Conservation (phyloP, 208 protist species). For the Trypanosomatidae sp. region DNA sequence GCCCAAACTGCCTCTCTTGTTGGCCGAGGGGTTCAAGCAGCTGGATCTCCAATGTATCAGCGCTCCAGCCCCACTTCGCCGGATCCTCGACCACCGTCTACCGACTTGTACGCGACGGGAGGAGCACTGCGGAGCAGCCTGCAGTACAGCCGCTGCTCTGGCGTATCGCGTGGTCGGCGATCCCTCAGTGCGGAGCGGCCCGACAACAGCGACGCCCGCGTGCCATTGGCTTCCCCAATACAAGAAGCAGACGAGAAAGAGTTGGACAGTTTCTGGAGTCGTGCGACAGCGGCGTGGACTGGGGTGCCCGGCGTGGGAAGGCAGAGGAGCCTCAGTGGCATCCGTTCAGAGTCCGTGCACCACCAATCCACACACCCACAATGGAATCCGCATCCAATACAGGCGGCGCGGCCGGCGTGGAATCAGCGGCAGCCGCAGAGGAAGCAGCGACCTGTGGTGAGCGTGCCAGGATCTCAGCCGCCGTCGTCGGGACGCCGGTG, state of each 20-base stretch:
- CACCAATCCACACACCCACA: slow-evolving; percentile 13
- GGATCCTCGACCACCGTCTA: slow-evolving; percentile 28
- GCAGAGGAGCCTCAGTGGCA: slow-evolving; percentile 10
- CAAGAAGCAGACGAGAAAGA: slow-evolving; percentile 1
- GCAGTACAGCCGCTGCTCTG: slow-evolving; percentile 37
- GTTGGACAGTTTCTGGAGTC: slow-evolving; percentile 5
- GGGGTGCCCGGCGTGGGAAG: background rate
- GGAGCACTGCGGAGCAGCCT: slow-evolving; percentile 34
- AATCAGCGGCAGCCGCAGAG: slow-evolving; percentile 56
- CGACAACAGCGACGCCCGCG: background rate
- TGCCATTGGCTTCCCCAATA: too few relatives aligned
- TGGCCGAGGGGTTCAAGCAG: background rate
- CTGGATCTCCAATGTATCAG: background rate
- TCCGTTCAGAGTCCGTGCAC: slow-evolving; percentile 4
- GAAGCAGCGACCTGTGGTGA: slow-evolving; percentile 55
- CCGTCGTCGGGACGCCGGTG: slow-evolving; percentile 15
- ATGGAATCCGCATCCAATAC: slow-evolving; percentile 28
- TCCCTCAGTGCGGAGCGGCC: slow-evolving; percentile 22
- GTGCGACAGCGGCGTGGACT: background rate
- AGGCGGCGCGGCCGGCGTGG: slow-evolving; percentile 50
- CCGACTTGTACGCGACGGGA: slow-evolving; percentile 28
- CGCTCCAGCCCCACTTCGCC: slow-evolving; percentile 24
- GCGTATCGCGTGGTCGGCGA: slow-evolving; percentile 31
- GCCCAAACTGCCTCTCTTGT: background rate
- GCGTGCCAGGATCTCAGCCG: slow-evolving; percentile 28